Percentiles rank a stretch among this genome's conserved stretches.
Evolutionary conservation across 257 asterid genomes (phyloP).

Genomic region (Coffea eugenioides): DNA sequence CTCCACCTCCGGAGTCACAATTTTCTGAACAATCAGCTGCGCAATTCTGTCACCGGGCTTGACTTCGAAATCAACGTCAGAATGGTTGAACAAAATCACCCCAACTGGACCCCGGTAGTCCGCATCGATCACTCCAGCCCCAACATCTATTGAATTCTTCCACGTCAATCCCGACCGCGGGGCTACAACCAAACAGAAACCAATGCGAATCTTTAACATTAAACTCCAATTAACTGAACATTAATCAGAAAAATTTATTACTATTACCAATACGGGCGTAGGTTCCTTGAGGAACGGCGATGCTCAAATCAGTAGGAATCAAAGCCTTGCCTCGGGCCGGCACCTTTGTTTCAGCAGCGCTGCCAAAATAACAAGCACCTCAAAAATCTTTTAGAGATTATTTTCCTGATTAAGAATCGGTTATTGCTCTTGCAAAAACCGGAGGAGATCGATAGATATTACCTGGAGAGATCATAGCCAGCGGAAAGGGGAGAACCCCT

Average conservation of each 20-base stretch:
- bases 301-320: constrained; percentile 77
- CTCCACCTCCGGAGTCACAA: constrained; percentile 34
- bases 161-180: constrained; percentile 81
- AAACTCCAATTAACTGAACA: neutral
- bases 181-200: constrained; percentile 29
- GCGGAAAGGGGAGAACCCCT: constrained; percentile 39
- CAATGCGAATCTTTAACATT: neutral
- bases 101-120: constrained; percentile 56
- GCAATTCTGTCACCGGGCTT: constrained; percentile 44
- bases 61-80: constrained; percentile 41
- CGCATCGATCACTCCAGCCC: constrained; percentile 94
- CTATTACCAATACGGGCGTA: constrained; percentile 75
- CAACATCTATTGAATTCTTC: constrained; percentile 85
- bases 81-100: constrained; percentile 43
- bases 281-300: constrained; percentile 78
- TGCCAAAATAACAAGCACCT: constrained; percentile 9
- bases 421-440: neutral
- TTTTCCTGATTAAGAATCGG: too few species aligned
- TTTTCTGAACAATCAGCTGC: constrained; percentile 38
- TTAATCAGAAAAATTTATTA: neutral
- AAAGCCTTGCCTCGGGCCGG: constrained; percentile 82
- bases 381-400: too few species aligned
- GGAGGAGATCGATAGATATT: neutral
- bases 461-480: constrained; percentile 53
- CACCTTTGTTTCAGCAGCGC: constrained; percentile 62